Evolutionary conservation across 2,329 filamentous ascomycete genomes (phyloP).

Genomic region (Phialocephala subalpina): DNA sequence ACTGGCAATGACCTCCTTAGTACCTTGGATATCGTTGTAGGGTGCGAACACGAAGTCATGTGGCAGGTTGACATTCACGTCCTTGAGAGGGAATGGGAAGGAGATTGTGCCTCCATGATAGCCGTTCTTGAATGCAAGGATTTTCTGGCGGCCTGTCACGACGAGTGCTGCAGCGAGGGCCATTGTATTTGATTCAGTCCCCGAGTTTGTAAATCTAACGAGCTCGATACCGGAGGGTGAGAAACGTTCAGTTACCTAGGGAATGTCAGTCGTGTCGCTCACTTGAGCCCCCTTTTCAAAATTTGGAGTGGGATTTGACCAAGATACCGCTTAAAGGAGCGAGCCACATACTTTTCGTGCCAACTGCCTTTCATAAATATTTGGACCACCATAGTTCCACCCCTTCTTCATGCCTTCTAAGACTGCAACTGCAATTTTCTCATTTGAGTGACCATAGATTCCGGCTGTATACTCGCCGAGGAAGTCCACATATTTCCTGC

Average conservation of each 20-base stretch:
- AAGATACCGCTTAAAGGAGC: background rate
- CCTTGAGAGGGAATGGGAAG: conserved; percentile 54
- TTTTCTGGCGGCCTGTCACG: conserved; percentile 33
- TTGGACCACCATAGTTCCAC: conserved; percentile 64
- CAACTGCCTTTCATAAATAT: conserved; percentile 57
- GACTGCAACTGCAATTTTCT: conserved; percentile 59
- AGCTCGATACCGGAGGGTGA: conserved; percentile 52
- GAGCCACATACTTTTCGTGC: conserved; percentile 49
- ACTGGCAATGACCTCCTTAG: conserved; percentile 51
- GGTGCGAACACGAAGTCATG: conserved; percentile 55
- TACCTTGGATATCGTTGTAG: conserved; percentile 66
- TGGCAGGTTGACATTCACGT: conserved; percentile 32
- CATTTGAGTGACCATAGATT: conserved; percentile 71
- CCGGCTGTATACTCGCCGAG: conserved; percentile 70
- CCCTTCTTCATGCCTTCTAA: conserved; percentile 49
- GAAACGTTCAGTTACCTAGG: conserved; percentile 60
- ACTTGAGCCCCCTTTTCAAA: background rate
- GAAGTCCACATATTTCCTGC: conserved; percentile 61
- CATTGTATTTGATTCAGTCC: conserved; percentile 70
- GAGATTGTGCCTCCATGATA: conserved; percentile 46
- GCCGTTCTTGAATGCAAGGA: conserved; percentile 37
- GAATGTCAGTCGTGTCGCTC: background rate
- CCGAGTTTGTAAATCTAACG: conserved; percentile 70
- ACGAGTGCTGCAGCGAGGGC: conserved; percentile 54
- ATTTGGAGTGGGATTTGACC: background rate